Base-by-base conservation (phyloP, 2,329 filamentous ascomycete genomes). In the Claviceps paspali region DNA sequence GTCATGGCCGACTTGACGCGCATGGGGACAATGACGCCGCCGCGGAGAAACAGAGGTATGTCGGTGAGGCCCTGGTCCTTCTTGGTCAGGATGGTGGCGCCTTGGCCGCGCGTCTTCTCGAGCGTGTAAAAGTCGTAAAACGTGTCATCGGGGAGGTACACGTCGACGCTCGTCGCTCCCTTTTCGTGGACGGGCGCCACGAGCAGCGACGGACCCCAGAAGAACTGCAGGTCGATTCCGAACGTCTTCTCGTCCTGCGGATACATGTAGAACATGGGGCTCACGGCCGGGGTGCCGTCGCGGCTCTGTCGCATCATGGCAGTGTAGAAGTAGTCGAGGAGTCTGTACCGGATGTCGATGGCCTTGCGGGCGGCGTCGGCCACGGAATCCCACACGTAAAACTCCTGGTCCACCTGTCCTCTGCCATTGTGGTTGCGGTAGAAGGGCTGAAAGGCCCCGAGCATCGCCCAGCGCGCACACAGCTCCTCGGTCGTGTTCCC, bases 271-370 rank as follows among this genome's bases (percentile, higher is more conserved):
- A 79, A 83, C 42, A 84, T 56, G 0, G 81, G 79, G 49, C 73
- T 75, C 39, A 83, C 61, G 45, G 76, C 60, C 0, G 81, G 79
- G 2, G 65, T 68, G 22, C 81, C 81, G 17, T 66, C 67, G 21
- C 6, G 48, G 44, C 18, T 67, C 54, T 83, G 71, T 41, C 61
- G 56, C 51, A 78, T 64, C 45, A 84, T 62, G 0, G 74, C 73
- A 2, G 80, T 84, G 63, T 86, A 85, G 42, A 82, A 65, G 57
- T 85, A 85, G 51, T 85, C 80, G 11, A 86, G 64, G 11, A 86
- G 62, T 28, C 68, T 65, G 60, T 85, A 86, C 14, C 81, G 69
- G 34, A 75, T 73, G 26, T 69, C 67, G 46, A 85, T 83, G 12
- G 73, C 78, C 42, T 73, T 76, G 35, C 65, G 68, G 0, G 79